Base-by-base conservation (phyloP, 139 green algal species). In the Micractinium conductrix region DNA sequence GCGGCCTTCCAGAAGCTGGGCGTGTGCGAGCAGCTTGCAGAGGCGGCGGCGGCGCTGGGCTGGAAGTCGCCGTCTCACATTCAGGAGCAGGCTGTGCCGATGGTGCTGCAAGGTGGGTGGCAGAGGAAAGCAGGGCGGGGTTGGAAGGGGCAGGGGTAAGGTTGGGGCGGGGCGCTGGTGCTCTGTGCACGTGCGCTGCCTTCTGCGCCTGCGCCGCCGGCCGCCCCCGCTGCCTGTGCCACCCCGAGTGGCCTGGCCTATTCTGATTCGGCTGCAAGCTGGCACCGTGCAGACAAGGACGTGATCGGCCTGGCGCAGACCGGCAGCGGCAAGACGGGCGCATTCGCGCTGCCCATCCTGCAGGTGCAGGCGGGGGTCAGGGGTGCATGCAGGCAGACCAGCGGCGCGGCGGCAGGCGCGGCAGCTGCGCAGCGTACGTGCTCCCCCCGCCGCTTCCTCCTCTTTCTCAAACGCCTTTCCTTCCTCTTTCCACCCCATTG, bases 261-360 rank as follows among this genome's bases (percentile, higher is more conserved):
- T 53, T 43, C 16, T 19, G 26, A 2, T 60, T 37, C 53, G 30
- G 10, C 38, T 76, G 5, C 30, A 50, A n/a, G 9, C 8, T 75
- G 69, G 8, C 17, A 28, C 19, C 28, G 21, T 81, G 69, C 91
- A 96, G 96, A 94, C 60, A 92, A 95, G 55, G 97, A 99, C 85
- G 92, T 99, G 33, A 99, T 99, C 81, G 97, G 96, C 7, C 92
- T 99, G 35, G 97, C 97, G 60, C 97, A 99, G 87, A 99, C 97
- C 22, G 97, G 97, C 19, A 96, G 90, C 22, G 97, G 97, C 38
- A 99, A 99, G 90, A 99, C 97, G 19, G 97, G 94, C 33, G 97
- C 97, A 37, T 99, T 99, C 88, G 94, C 95, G 35, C 84, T 99
- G 44, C 97, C 97, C 78, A 98, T 99, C 82, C 91, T 99, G 43